phyloP scores from a whole-genome alignment of 2,329 filamentous ascomycete species.

The Parastagonospora nodorum region DNA sequence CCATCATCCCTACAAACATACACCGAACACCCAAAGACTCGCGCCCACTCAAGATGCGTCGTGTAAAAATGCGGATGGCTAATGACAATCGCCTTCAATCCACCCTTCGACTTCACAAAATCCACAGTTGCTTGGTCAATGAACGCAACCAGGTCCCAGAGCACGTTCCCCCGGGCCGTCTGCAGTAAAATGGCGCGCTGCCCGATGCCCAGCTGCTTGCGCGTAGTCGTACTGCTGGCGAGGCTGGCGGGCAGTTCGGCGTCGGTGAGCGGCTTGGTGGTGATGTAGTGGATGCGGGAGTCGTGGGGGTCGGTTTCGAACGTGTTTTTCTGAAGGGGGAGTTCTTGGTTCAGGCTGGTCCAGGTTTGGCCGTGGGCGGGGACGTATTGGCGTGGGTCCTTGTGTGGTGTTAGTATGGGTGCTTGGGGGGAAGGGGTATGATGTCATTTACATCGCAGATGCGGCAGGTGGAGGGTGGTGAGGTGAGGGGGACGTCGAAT shows the following conservation, averaged over 20 bases:
- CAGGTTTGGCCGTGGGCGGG: constrained; percentile 68
- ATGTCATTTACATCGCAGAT: constrained; percentile 69
- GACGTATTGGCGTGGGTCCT: constrained; percentile 71
- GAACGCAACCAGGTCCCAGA: constrained; percentile 79
- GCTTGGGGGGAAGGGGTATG: constrained; percentile 3
- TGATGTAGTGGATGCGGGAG: constrained; percentile 51
- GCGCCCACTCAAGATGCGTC: constrained; percentile 75
- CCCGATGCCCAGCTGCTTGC: constrained; percentile 69
- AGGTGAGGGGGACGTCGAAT: constrained; percentile 60
- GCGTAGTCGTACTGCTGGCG: constrained; percentile 43
- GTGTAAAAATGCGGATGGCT: constrained; percentile 84
- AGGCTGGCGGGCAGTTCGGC: constrained; percentile 27
- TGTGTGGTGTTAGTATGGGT: constrained; percentile 7
- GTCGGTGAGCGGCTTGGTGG: constrained; percentile 41
- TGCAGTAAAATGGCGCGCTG: constrained; percentile 73
- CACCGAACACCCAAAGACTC: constrained; percentile 70
- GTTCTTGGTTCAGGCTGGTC: constrained; percentile 60
- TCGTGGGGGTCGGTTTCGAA: constrained; percentile 57
- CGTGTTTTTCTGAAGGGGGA: constrained; percentile 57
- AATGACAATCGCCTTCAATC: constrained; percentile 72
- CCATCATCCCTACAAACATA: constrained; percentile 70
- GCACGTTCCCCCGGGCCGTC: constrained; percentile 69
- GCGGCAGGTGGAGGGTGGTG: constrained; percentile 61
- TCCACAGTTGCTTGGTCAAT: constrained; percentile 68
- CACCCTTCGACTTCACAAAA: constrained; percentile 65